A percentile compares a stretch with the other conserved stretches of the same genome.
Conservation (phyloP, 495 filamentous ascomycete species). For the Penicillium maclennaniae region DNA sequence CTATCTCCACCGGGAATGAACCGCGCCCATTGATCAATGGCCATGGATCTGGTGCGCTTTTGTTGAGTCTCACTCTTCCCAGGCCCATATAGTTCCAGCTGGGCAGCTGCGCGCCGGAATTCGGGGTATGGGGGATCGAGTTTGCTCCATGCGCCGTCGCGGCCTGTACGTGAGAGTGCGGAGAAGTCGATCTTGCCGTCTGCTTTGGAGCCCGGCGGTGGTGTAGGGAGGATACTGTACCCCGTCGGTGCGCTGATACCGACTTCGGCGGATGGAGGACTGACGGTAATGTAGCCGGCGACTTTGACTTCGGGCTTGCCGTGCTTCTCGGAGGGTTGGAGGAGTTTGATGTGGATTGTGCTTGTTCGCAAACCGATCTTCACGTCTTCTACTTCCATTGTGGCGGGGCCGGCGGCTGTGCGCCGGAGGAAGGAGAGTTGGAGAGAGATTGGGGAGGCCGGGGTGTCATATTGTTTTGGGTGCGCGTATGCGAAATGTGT, state of each 20-base stretch:
- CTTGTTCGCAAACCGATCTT: constrained; percentile 71
- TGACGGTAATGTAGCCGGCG: constrained; percentile 65
- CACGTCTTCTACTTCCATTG: constrained; percentile 62
- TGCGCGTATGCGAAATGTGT: constrained; percentile 65
- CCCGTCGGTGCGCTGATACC: constrained; percentile 55
- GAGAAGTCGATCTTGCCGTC: constrained; percentile 24
- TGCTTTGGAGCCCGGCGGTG: constrained; percentile 32
- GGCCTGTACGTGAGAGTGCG: constrained; percentile 36
- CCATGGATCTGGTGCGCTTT: constrained; percentile 30
- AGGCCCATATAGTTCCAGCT: constrained; percentile 55
- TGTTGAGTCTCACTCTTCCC: constrained; percentile 27
- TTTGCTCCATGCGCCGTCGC: constrained; percentile 30
- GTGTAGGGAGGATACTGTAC: constrained; percentile 46
- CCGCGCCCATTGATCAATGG: constrained; percentile 65
- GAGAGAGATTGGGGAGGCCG: constrained; percentile 53
- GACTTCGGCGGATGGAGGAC: constrained; percentile 52
- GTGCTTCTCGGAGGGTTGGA: constrained; percentile 36
- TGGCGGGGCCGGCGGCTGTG: constrained; percentile 58
- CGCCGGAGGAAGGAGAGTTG: constrained; percentile 72
- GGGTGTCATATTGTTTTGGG: constrained; percentile 54
- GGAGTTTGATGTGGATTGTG: constrained; percentile 64
- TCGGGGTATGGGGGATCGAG: constrained; percentile 35
- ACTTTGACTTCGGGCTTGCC: constrained; percentile 51
- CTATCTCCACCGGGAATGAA: constrained; percentile 35
- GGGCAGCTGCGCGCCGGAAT: constrained; percentile 52